Evolutionary conservation across 2,329 filamentous ascomycete genomes (phyloP), one percentile per base, ranked within the genome.

Genomic region (Colletotrichum sublineola): DNA sequence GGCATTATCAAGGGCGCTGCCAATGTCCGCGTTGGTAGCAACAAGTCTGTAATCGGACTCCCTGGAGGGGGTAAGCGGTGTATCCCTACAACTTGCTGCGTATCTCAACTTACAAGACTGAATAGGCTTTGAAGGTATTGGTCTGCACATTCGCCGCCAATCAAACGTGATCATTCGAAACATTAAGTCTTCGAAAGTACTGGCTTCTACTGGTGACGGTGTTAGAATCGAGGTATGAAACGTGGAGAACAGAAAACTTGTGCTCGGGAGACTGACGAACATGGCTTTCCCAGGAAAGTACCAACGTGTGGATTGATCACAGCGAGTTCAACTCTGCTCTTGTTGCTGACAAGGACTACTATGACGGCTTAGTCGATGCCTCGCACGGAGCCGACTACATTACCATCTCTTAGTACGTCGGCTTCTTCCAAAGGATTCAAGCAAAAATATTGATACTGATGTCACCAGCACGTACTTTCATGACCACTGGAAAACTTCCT

Each of bases 81-180:
- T 40, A 5, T 18, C 0, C 29, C 20, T 2, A 24, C 2, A 2
- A 1, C 0, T 14, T 31, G 8, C 14, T 29, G 20, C 3, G 8
- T 5, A 36, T n/a, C 5, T 9, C 3, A 2, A 7, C 31, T 66
- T 11, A 66, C 11, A 3, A 29, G 6, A 20, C 6, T 20, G 6
- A 31, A 7, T 9, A 71, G 73, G 74, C 6, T 75, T 76, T 0
- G 64, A 73, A 38, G 80, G 82, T 62, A 78, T 83, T 73, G 83
- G 81, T 9, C 78, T 87, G 52, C 81, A 81, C 66, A 80, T 86
- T 73, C 84, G 84, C 75, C 76, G 78, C 24, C 80, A 78, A 44
- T 82, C 77, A 69, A 90, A 90, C 74, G 87, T 90, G 61, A 89
- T 90, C 68, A 77, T 90, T 61, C 86, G 86, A 58, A 90, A 90